Conservation (phyloP, 2,329 filamentous ascomycete species). For the Chrysosporium keratinophilum region DNA sequence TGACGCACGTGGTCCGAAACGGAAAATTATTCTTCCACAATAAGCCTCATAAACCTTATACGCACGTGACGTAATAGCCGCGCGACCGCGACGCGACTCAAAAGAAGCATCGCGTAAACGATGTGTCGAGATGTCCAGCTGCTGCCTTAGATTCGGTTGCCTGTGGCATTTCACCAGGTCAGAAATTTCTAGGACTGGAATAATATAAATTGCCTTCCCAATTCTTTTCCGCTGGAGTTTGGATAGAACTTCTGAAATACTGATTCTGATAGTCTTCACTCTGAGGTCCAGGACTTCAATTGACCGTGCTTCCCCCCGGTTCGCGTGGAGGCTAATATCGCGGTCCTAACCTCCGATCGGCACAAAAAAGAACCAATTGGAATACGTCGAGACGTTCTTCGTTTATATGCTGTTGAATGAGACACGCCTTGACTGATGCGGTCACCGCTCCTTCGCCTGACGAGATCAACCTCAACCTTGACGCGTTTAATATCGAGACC, state of each 20-base stretch:
- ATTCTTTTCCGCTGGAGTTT: too few relatives aligned
- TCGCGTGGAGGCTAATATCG: too few relatives aligned
- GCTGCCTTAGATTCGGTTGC: neutral
- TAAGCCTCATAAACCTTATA: too few relatives aligned
- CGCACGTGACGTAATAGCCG: neutral
- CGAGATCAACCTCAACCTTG: neutral
- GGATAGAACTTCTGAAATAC: too few relatives aligned
- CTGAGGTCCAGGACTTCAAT: too few relatives aligned
- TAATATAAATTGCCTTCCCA: too few relatives aligned
- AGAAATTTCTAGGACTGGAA: too few relatives aligned
- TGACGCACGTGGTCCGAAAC: too few relatives aligned
- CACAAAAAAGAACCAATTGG: neutral
- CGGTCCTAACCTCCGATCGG: too few relatives aligned
- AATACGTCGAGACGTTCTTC: neutral
- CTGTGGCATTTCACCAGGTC: neutral
- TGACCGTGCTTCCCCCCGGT: too few relatives aligned
- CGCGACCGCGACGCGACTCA: neutral
- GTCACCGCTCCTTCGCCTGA: neutral
- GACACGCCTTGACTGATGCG: neutral
- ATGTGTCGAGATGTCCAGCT: neutral
- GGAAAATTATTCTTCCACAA: too few relatives aligned
- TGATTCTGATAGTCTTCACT: too few relatives aligned
- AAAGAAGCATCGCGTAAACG: neutral
- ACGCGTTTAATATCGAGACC: neutral
- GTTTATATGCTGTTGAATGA: neutral